phyloP scores from a whole-genome alignment of 345 rosid genomes.

The Isatis tinctoria region DNA sequence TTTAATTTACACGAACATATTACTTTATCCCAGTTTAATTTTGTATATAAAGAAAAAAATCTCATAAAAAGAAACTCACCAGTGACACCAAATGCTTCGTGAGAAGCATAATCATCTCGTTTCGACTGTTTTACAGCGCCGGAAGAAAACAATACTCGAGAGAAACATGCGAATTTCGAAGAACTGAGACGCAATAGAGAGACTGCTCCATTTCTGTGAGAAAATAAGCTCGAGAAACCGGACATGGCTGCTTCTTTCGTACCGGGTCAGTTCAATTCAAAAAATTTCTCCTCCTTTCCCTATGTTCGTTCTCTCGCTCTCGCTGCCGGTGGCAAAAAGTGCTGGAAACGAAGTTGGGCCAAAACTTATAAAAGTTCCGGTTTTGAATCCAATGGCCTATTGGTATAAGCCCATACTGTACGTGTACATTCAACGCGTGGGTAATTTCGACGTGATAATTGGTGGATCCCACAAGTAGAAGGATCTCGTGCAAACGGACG shows the following conservation, averaged over 20 bases:
- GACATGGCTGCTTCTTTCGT: slow-evolving; percentile 21
- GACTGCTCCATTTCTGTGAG: slow-evolving; percentile 25
- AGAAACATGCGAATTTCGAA: slow-evolving; percentile 31
- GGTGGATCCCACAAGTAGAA: neutral
- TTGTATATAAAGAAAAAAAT: neutral
- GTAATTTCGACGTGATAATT: neutral
- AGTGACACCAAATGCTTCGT: slow-evolving; percentile 6
- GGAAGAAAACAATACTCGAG: slow-evolving; percentile 21
- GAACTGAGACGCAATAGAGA: slow-evolving; percentile 10
- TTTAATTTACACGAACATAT: neutral
- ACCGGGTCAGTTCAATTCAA: neutral
- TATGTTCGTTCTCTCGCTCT: neutral
- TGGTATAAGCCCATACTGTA: neutral
- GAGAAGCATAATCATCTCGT: slow-evolving; percentile 20
- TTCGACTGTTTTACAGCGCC: slow-evolving; percentile 14
- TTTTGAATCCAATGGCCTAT: neutral
- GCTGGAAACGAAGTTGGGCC: neutral
- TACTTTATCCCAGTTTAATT: neutral
- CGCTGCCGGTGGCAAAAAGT: neutral
- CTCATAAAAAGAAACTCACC: slow-evolving; percentile 26
- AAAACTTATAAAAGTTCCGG: neutral
- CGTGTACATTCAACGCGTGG: neutral
- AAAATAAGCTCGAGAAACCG: slow-evolving; percentile 26
- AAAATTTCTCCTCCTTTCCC: neutral
- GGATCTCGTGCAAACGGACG: slow-evolving; percentile 7